Conservation (phyloP, 495 filamentous ascomycete species). For the Penicillium subrubescens region DNA sequence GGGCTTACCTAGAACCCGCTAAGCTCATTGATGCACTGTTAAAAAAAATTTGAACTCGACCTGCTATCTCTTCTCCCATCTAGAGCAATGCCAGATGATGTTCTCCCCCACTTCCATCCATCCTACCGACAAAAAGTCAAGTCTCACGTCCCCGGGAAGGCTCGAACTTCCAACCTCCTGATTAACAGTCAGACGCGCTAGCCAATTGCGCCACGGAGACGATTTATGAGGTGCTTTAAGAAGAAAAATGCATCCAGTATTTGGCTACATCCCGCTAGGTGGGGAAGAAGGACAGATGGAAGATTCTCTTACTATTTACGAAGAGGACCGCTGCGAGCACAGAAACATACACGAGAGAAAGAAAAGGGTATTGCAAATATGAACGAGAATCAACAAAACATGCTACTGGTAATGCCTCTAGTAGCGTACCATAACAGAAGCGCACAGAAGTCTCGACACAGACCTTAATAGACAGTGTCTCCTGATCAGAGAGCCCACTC, state of each 20-base stretch:
- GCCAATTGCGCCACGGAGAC: too few relatives aligned
- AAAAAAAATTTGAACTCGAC: too few relatives aligned
- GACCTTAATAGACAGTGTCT: not conserved
- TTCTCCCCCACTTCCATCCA: too few relatives aligned
- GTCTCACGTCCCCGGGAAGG: too few relatives aligned
- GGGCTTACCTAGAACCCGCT: too few relatives aligned
- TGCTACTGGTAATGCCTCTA: not conserved
- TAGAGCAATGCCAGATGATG: too few relatives aligned
- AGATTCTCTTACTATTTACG: constrained; percentile 9
- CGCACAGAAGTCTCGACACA: not conserved
- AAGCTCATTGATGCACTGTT: too few relatives aligned
- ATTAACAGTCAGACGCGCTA: too few relatives aligned
- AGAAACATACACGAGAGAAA: not conserved
- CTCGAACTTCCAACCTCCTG: too few relatives aligned
- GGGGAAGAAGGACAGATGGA: not conserved
- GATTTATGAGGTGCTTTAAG: too few relatives aligned
- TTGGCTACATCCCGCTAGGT: not conserved
- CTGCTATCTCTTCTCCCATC: too few relatives aligned
- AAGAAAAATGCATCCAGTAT: not conserved
- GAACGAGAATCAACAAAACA: constrained; percentile 4
- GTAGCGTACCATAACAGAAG: not conserved
- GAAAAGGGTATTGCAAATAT: constrained; percentile 21
- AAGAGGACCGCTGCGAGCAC: not conserved
- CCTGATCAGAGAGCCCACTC: constrained; percentile 77
- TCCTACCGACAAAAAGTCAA: too few relatives aligned